Evolutionary conservation across 495 filamentous ascomycete genomes (phyloP).

Genomic region (Penicillium paradoxum): DNA sequence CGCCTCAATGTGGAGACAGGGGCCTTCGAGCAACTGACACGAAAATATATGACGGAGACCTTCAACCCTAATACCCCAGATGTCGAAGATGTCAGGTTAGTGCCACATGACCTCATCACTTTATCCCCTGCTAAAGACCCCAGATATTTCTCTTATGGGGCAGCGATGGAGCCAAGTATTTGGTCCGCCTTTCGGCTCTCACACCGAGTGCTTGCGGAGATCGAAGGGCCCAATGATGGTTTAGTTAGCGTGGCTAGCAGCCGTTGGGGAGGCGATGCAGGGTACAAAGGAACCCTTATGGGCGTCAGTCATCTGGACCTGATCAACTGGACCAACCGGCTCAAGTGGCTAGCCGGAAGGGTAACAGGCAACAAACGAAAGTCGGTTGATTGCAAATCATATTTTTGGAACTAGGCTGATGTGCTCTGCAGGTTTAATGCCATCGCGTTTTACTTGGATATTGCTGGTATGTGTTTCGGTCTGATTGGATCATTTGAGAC

Average conservation of each 20-base stretch:
- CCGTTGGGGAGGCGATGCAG: slow-evolving; percentile 65
- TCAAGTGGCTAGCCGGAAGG: slow-evolving; percentile 65
- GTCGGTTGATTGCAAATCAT: slow-evolving; percentile 17
- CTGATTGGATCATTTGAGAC: neutral
- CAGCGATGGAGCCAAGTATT: slow-evolving; percentile 58
- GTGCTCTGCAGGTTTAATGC: slow-evolving; percentile 71
- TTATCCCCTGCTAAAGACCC: neutral
- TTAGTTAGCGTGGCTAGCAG: slow-evolving; percentile 84
- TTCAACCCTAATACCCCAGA: slow-evolving; percentile 84
- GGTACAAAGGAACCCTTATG: slow-evolving; percentile 85
- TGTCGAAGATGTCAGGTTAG: slow-evolving; percentile 58
- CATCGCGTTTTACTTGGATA: slow-evolving; percentile 89
- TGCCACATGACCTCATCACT: neutral
- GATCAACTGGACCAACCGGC: slow-evolving; percentile 91
- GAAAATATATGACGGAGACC: slow-evolving; percentile 68
- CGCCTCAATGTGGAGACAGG: slow-evolving; percentile 67
- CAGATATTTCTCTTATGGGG: slow-evolving; percentile 89
- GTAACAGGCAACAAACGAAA: slow-evolving; percentile 63
- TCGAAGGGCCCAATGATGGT: slow-evolving; percentile 87
- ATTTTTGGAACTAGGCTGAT: neutral
- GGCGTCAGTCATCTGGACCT: slow-evolving; percentile 85
- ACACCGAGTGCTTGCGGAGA: slow-evolving; percentile 60
- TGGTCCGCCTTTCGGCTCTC: slow-evolving; percentile 73
- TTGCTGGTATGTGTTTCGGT: slow-evolving; percentile 54
- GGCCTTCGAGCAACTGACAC: slow-evolving; percentile 82